Evolutionary conservation across 2,329 filamentous ascomycete species (phyloP), one percentile per base, ranked within the genome.

Genomic region (Stachybotrys echinatus): DNA sequence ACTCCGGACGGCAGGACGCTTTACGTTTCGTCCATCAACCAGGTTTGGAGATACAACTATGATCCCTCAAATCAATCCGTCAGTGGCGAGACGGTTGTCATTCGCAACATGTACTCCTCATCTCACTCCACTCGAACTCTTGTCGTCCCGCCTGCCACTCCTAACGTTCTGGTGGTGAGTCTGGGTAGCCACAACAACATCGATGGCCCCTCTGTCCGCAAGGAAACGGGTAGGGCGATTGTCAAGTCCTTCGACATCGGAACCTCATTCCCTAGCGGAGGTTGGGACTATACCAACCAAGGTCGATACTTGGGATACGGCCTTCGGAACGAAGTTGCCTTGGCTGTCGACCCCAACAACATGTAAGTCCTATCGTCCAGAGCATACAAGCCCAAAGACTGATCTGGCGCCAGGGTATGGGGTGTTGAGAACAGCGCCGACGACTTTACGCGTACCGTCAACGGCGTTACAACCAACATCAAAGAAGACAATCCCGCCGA

Each of bases 401-500:
- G 17, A 46, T 23, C 5, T 6, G 20, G 22, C 40, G 23, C 23
- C 8, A 62, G 65, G 10, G 62, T 70, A 10, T 72, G 83, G 85
- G 67, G 84, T 74, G 64, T 80, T 1, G 67, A 70, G 54, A 69
- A 69, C 50, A 67, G 74, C 48, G 79, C 77, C 12, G 80, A 86
- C 60, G 67, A 84, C 49, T 73, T 85, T 44, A 63, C 67, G 20
- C 71, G 67, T 23, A 66, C 61, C 5, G 59, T 80, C 23, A 70
- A 74, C 49, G 74, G 75, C 42, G 58, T 72, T 23, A 56, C 56
- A 5, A 57, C 55, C 6, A 77, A 81, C 48, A 76, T 84, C 48
- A 78, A 82, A 57, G 68, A 74, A 42, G 72, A 84, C 61, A 86
- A 86, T 58, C 83, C 83, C 1, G 81, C 77, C 4, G 83, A 87